Evolutionary conservation across 1,284 basidiomycete genomes (phyloP).

Genomic region (Apiotrichum domesticum): DNA sequence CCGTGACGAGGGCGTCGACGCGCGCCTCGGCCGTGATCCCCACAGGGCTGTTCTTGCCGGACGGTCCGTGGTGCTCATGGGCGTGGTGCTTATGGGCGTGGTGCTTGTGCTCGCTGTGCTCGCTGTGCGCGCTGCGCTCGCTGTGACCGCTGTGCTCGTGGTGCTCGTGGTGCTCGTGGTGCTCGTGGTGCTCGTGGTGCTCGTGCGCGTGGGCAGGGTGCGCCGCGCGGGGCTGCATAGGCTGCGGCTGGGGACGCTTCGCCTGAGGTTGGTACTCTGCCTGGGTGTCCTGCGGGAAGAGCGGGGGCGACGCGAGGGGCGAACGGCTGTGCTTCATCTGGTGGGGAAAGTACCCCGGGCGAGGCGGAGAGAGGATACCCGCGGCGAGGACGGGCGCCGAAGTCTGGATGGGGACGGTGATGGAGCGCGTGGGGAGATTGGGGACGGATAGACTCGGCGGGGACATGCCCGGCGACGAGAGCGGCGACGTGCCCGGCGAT

Average conservation of each 20-base stretch:
- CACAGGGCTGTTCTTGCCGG: neutral
- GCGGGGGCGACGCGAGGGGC: neutral
- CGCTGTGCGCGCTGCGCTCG: neutral
- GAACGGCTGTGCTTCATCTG: neutral
- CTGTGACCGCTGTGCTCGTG: too few species aligned
- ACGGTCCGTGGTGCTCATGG: neutral
- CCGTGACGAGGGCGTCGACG: neutral
- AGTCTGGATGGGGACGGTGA: neutral
- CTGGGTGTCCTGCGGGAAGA: neutral
- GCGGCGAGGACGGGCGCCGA: neutral
- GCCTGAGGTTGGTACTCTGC: too few species aligned
- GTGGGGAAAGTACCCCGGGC: neutral
- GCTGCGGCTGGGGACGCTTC: too few species aligned
- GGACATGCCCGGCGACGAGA: neutral
- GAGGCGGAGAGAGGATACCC: too few species aligned
- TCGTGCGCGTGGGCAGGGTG: too few species aligned
- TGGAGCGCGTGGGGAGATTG: neutral
- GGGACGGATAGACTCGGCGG: neutral
- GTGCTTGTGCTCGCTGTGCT: neutral
- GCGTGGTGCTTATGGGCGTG: too few species aligned
- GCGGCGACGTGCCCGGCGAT: neutral
- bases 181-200: too few species aligned
- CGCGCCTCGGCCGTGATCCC: neutral
- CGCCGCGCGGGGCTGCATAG: too few species aligned
- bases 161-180: too few species aligned